Evolutionary conservation across 306 rosid species (phyloP).

Genomic region (Castanea mollissima): DNA sequence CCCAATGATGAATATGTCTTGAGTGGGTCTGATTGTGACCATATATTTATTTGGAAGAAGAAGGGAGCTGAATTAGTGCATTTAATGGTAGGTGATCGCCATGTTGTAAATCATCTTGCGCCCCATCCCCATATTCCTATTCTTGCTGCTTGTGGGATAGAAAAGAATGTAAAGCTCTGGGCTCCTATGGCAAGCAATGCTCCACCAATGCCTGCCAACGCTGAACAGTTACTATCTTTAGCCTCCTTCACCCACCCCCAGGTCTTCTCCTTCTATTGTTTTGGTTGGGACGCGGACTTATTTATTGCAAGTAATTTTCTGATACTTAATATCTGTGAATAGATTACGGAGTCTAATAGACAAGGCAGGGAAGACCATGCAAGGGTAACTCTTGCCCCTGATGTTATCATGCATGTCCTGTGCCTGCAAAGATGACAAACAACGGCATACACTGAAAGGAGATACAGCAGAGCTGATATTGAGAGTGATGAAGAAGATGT

Average conservation of each 20-base stretch:
- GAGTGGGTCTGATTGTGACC: conserved; percentile 59
- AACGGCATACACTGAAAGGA: conserved; percentile 38
- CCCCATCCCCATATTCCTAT: conserved; percentile 50
- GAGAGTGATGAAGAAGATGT: conserved; percentile 44
- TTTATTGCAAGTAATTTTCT: conserved; percentile 9
- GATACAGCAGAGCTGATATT: conserved; percentile 34
- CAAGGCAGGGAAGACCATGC: conserved; percentile 46
- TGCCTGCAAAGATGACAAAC: conserved; percentile 58
- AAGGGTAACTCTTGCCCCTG: conserved; percentile 40
- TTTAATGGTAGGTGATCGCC: conserved; percentile 47
- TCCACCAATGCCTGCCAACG: conserved; percentile 46
- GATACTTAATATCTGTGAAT: background rate
- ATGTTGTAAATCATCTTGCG: conserved; percentile 47
- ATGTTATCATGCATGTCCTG: conserved; percentile 46
- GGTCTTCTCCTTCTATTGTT: background rate
- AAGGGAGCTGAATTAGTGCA: conserved; percentile 47
- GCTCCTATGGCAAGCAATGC: conserved; percentile 30
- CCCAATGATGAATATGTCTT: conserved; percentile 52
- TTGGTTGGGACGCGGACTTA: background rate
- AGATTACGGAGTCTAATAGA: conserved; percentile 50
- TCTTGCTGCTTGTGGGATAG: conserved; percentile 55
- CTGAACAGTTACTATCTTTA: conserved; percentile 34
- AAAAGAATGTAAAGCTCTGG: conserved; percentile 53
- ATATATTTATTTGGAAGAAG: conserved; percentile 60
- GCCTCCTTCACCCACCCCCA: background rate